These are phyloP conservation scores for Babesia gibsoni DNA, from an alignment of 169 alveolate species.

Conservation along the genomic window DNA sequence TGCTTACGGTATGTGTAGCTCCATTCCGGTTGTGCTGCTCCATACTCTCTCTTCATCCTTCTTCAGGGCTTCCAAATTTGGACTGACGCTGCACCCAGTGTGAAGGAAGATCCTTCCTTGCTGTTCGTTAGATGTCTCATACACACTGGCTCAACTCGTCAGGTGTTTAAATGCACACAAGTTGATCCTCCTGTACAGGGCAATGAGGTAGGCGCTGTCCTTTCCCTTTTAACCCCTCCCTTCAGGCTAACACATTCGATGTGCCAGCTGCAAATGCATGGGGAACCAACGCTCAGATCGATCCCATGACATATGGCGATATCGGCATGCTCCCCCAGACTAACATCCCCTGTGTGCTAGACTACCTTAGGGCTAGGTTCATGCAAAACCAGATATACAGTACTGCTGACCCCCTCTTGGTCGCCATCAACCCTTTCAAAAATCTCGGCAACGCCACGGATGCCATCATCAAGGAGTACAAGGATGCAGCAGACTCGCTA, in stretches of 20 bases:
- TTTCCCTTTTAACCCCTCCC: not conserved
- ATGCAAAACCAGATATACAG: constrained; percentile 86
- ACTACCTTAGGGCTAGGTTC: constrained; percentile 78
- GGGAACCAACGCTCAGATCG: constrained; percentile 84
- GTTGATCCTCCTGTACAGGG: constrained; percentile 75
- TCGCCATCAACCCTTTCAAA: constrained; percentile 88
- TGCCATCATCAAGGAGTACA: constrained; percentile 76
- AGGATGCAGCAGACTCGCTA: constrained; percentile 75
- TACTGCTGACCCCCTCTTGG: constrained; percentile 88
- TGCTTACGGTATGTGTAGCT: constrained; percentile 41
- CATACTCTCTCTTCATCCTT: not conserved
- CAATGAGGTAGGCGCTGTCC: not conserved
- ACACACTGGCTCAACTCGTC: constrained; percentile 82
- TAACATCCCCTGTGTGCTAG: constrained; percentile 84
- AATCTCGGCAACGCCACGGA: constrained; percentile 86
- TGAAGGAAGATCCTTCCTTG: constrained; percentile 81
- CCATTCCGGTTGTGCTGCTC: not conserved
- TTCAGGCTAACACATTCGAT: constrained; percentile 68
- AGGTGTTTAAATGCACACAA: constrained; percentile 75
- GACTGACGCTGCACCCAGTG: constrained; percentile 89
- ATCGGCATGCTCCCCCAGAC: constrained; percentile 86
- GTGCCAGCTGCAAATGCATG: constrained; percentile 83
- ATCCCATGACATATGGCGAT: constrained; percentile 88
- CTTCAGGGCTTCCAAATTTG: constrained; percentile 85
- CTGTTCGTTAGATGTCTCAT: constrained; percentile 89